Percentiles rank a stretch among this genome's conserved stretches.
phyloP scores from a whole-genome alignment of 257 asterid species.

The Solanum bulbocastanum region DNA sequence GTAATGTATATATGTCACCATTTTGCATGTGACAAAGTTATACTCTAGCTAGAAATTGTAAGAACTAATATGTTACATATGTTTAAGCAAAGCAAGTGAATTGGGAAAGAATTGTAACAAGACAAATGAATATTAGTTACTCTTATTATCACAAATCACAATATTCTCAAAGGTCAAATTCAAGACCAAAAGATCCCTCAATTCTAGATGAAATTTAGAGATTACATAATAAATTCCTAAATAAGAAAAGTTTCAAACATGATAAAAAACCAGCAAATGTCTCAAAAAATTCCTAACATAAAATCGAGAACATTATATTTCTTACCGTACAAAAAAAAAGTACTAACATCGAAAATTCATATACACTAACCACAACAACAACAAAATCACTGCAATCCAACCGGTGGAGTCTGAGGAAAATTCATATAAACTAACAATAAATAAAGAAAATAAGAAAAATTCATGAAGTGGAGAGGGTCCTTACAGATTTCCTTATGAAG shows the following conservation, averaged over 20 bases:
- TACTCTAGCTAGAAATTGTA: not conserved
- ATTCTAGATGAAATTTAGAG: not conserved
- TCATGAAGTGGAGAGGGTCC: not conserved
- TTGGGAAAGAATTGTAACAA: not conserved
- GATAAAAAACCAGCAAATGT: not conserved
- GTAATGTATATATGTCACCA: not conserved
- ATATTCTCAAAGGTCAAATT: not conserved
- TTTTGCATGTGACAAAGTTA: not conserved
- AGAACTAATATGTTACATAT: not conserved
- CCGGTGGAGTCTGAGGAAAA: not conserved
- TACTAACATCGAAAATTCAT: not conserved
- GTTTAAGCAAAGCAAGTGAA: not conserved
- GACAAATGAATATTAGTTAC: not conserved
- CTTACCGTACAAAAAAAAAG: not conserved
- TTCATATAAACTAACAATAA: not conserved
- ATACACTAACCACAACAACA: not conserved
- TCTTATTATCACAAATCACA: not conserved
- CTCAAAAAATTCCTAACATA: not conserved
- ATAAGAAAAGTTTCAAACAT: not conserved
- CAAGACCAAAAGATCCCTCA: not conserved
- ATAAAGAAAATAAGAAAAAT: too few relatives aligned
- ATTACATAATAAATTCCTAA: not conserved
- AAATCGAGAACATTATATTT: not conserved
- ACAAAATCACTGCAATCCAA: not conserved
- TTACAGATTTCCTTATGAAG: not conserved